Evolutionary conservation across 768 basidiomycete species (phyloP).

Genomic region (Boletus pseudo-olivaceus): DNA sequence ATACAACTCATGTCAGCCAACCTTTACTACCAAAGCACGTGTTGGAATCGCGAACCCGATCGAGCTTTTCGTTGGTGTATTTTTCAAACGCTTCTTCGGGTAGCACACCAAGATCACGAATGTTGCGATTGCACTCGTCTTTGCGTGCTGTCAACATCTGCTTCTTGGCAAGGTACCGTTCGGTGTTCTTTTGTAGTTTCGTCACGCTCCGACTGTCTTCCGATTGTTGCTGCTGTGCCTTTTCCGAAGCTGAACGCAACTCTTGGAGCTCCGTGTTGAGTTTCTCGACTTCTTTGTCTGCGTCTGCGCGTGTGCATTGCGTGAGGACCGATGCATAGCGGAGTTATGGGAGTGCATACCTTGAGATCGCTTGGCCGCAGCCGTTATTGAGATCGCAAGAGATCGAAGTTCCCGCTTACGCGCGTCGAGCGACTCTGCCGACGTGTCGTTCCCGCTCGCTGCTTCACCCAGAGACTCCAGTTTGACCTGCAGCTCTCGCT

Average conservation of each 20-base stretch:
- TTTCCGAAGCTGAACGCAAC: constrained; percentile 61
- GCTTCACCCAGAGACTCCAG: constrained; percentile 72
- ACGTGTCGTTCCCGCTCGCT: constrained; percentile 50
- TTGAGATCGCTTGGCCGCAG: constrained; percentile 59
- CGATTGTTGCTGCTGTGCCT: constrained; percentile 72
- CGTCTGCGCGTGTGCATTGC: constrained; percentile 37
- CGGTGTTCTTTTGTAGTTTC: constrained; percentile 92
- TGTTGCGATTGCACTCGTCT: constrained; percentile 93
- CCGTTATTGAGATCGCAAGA: constrained; percentile 63
- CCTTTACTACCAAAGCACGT: not conserved
- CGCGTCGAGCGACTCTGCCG: constrained; percentile 64
- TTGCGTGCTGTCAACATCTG: constrained; percentile 81
- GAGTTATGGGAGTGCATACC: constrained; percentile 33
- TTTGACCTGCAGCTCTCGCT: constrained; percentile 73
- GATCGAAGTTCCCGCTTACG: constrained; percentile 65
- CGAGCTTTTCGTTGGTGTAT: constrained; percentile 84
- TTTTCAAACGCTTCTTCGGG: constrained; percentile 98
- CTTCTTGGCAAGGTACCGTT: constrained; percentile 89
- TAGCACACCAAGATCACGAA: constrained; percentile 92
- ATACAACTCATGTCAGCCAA: constrained; percentile 3
- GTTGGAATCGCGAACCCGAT: constrained; percentile 56
- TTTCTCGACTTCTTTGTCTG: constrained; percentile 72
- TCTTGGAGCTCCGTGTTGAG: constrained; percentile 63
- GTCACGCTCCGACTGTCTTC: constrained; percentile 86
- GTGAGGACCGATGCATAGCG: not conserved